A percentile compares a stretch with the other conserved stretches of the same genome.
Conservation (phyloP, 768 basidiomycete genomes). For the Amanita inopinata region DNA sequence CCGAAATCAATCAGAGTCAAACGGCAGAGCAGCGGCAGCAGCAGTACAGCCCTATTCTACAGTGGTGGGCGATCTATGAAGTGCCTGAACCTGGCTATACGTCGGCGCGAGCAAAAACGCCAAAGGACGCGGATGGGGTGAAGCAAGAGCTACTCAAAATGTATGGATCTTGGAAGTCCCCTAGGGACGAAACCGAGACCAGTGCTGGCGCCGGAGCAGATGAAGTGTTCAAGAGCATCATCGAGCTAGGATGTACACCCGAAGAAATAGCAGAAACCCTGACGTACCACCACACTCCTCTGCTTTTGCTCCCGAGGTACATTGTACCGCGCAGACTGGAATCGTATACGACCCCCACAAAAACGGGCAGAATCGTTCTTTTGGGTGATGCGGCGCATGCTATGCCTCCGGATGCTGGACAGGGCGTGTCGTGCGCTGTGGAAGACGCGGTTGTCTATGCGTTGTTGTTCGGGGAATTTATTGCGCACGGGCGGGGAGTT, state of each 20-base stretch:
- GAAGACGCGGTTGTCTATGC: conserved; percentile 30
- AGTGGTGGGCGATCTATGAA: conserved; percentile 36
- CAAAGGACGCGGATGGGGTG: conserved; percentile 17
- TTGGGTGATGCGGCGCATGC: conserved; percentile 35
- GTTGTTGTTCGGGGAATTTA: conserved; percentile 24
- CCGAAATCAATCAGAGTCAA: conserved; percentile 5
- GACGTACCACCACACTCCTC: conserved; percentile 10
- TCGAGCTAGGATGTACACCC: conserved; percentile 20
- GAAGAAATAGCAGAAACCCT: conserved; percentile 7
- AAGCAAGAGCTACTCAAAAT: conserved; percentile 21
- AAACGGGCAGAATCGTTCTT: conserved; percentile 25
- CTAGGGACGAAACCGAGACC: conserved; percentile 17
- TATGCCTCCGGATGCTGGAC: conserved; percentile 33
- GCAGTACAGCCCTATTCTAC: conserved; percentile 15
- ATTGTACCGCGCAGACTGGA: conserved; percentile 24
- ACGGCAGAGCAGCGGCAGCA: conserved; percentile 1
- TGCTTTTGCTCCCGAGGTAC: conserved; percentile 29
- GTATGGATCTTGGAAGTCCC: conserved; percentile 26
- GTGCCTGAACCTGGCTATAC: conserved; percentile 12
- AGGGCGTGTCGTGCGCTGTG: conserved; percentile 30
- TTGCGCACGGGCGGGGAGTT: not conserved
- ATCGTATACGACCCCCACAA: conserved; percentile 19
- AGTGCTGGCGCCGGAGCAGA: conserved; percentile 12
- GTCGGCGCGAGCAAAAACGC: conserved; percentile 1
- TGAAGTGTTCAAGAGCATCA: conserved; percentile 20